phyloP scores from a whole-genome alignment of 768 basidiomycete species.

The Suillus decipiens region DNA sequence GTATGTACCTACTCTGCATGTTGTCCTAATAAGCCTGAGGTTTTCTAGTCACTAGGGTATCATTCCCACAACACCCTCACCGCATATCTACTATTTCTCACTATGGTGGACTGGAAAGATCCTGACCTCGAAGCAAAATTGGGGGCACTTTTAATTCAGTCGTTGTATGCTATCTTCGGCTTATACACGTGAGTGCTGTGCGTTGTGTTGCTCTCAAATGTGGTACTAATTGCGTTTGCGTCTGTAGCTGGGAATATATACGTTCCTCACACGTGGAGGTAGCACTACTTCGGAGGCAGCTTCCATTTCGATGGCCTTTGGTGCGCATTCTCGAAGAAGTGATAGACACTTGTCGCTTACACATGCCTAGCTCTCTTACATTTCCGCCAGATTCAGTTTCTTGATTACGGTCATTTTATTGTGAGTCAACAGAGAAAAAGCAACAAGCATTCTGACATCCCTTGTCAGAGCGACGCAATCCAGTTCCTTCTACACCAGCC shows the following conservation, averaged over 20 bases:
- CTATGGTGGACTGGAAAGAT: background rate
- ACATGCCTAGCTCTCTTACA: background rate
- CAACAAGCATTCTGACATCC: background rate
- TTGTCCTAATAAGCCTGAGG: background rate
- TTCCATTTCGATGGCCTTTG: slow-evolving; percentile 5
- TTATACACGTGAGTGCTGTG: background rate
- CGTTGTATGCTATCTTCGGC: background rate
- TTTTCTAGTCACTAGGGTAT: background rate
- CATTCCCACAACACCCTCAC: background rate
- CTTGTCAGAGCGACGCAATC: background rate
- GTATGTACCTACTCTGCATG: background rate
- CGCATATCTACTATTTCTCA: background rate
- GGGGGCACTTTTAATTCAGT: background rate
- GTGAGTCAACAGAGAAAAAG: background rate
- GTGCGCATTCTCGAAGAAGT: background rate
- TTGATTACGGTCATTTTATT: background rate
- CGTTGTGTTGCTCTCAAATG: too few species aligned
- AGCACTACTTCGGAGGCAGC: background rate
- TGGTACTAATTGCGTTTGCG: too few species aligned
- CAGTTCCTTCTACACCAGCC: background rate
- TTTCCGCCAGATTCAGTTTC: background rate
- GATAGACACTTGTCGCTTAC: background rate
- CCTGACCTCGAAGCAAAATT: background rate
- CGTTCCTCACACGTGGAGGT: background rate
- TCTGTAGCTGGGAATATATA: slow-evolving; percentile 5